Percentiles rank a stretch among this genome's conserved stretches.
Evolutionary conservation across 1,284 basidiomycete species (phyloP).

Genomic region (Tilletia horrida): DNA sequence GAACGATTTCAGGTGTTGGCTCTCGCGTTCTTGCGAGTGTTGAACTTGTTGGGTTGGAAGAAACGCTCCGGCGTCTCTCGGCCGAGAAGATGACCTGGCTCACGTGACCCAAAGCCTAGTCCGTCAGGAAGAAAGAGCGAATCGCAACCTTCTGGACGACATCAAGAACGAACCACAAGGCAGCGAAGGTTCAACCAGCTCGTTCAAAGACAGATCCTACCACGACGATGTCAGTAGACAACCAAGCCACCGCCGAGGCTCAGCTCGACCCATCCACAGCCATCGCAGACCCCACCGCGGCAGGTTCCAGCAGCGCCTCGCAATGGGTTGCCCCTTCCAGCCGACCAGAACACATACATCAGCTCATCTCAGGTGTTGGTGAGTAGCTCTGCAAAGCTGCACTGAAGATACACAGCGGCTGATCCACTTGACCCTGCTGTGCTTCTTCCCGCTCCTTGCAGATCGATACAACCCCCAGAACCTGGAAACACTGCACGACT

Average conservation of each 20-base stretch:
- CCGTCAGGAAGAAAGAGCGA: neutral
- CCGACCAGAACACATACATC: constrained; percentile 47
- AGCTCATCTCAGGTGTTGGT: constrained; percentile 50
- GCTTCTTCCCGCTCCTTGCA: constrained; percentile 48
- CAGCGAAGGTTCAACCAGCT: neutral
- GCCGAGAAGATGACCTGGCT: no score
- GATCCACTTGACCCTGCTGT: neutral
- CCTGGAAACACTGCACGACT: constrained; percentile 85
- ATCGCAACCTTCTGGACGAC: neutral
- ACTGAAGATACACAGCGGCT: neutral
- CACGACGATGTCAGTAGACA: no score
- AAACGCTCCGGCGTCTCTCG: no score
- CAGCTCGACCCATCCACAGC: no score
- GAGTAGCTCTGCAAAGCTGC: neutral
- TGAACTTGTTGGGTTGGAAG: no score
- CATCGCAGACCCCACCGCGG: constrained; percentile 21
- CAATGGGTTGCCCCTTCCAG: constrained; percentile 38
- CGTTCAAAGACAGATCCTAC: neutral
- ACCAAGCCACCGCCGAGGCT: no score
- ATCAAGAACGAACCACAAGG: neutral
- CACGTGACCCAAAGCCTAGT: constrained; percentile 18
- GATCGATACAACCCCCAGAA: constrained; percentile 96
- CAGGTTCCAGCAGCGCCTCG: constrained; percentile 29
- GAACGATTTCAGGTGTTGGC: no score
- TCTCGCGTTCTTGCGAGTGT: no score